Evolutionary conservation across 2,329 filamentous ascomycete genomes (phyloP), one percentile per base, ranked within the genome.

Genomic region (Fusarium sp.): DNA sequence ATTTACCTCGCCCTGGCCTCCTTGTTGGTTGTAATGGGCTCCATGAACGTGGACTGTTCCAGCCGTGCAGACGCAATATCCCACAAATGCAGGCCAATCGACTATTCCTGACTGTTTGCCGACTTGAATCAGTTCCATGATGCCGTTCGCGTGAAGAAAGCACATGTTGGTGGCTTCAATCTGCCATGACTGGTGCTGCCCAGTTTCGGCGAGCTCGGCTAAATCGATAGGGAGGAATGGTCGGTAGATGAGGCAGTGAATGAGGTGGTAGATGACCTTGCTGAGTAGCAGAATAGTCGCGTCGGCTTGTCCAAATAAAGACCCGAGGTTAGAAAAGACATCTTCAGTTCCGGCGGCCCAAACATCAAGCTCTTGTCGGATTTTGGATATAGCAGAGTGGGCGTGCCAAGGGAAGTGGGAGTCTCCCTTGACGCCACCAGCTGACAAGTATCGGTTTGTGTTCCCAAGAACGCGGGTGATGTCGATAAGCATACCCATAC

Each of bases 381-480:
- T 95, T 72, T 92, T 93, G 48, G 92, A 95, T 2, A 96, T 81
- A 59, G 90, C 93, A 6, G 92, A 96, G 19, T 93, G 82, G 2
- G 91, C 88, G 73, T 96, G 92, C 92, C 92, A 96, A 9, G 92
- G 92, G 65, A 96, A 96, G 74, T 96, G 92, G 0, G 91, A 93
- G 72, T 96, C 92, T 28, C 91, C 91, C 76, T 94, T 95, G 53
- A 95, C 91, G 31, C 92, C 92, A 7, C 92, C 92, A 2, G 91
- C 90, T 8, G 92, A 91, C 45, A 96, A 82, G 74, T 96, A 96
- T 58, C 88, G 85, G 70, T 93, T 95, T 2, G 92, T 94, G 58
- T 89, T 89, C 31, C 92, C 92, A 7, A 96, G 82, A 41, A 96
- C 91, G 31, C 91, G 88, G 26, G 88, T 88, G 61, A 96, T 93